Percentiles rank a stretch among this genome's conserved stretches.
These are phyloP conservation scores for Exophiala oligosperma DNA, from an alignment of 2,329 filamentous ascomycete genomes.

Conservation along the genomic window DNA sequence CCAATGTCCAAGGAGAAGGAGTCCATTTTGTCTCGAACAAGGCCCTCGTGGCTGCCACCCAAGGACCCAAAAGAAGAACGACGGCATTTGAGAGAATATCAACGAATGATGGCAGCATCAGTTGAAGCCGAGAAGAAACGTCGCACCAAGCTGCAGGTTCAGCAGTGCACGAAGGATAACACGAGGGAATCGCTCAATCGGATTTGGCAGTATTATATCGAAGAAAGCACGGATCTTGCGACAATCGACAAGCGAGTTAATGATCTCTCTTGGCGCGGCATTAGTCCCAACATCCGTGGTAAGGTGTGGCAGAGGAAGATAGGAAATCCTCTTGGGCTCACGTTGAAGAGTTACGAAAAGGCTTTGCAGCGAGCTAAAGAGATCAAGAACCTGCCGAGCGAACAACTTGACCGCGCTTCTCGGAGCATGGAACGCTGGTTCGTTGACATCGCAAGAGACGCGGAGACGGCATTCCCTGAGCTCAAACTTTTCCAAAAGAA, in stretches of 20 bases:
- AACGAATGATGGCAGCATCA: constrained; percentile 64
- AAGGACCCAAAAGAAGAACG: constrained; percentile 85
- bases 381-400: constrained; percentile 40
- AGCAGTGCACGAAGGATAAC: constrained; percentile 51
- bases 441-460: constrained; percentile 54
- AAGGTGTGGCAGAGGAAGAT: constrained; percentile 61
- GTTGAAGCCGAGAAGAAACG: constrained; percentile 59
- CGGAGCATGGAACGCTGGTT: constrained; percentile 52
- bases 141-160: constrained; percentile 49
- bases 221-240: constrained; percentile 59
- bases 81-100: constrained; percentile 74
- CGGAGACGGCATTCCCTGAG: constrained; percentile 57
- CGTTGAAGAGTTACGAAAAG: constrained; percentile 55
- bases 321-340: constrained; percentile 61
- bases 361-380: constrained; percentile 57
- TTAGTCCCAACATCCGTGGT: constrained; percentile 57
- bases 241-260: constrained; percentile 56
- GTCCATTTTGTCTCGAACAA: constrained; percentile 64
- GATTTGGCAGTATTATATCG: constrained; percentile 63
- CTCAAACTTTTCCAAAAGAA: constrained; percentile 58
- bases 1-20: constrained; percentile 68
- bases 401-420: constrained; percentile 44
- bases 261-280: constrained; percentile 65
- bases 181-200: constrained; percentile 55
- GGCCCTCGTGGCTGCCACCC: constrained; percentile 66